These are phyloP conservation scores for Blastocladiella britannica DNA, from an alignment of 192 early-diverging fungal species.

Conservation along the genomic window DNA sequence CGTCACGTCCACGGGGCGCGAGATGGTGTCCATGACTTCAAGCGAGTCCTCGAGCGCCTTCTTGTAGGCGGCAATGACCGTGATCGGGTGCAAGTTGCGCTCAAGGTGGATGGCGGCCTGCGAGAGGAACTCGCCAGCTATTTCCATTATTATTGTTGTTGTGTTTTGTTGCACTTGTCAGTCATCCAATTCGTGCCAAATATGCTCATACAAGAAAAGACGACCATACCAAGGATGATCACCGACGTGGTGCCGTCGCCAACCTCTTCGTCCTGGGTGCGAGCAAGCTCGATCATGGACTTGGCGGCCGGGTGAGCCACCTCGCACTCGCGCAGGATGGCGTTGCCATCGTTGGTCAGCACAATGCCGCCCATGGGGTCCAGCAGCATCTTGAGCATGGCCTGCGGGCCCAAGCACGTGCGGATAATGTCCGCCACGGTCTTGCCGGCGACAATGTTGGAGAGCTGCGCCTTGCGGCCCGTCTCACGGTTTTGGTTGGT, in stretches of 20 bases:
- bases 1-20: constrained; percentile 60
- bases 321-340: constrained; percentile 94
- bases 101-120: constrained; percentile 80
- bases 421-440: constrained; percentile 96
- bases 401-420: constrained; percentile 90
- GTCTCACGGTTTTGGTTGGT: constrained; percentile 81
- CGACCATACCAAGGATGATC: constrained; percentile 70
- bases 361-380: constrained; percentile 99
- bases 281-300: constrained; percentile 94
- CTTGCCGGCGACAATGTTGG: constrained; percentile 96
- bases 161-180: neutral
- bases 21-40: constrained; percentile 61
- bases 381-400: constrained; percentile 99
- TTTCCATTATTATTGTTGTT: no score
- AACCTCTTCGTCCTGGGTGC: constrained; percentile 99
- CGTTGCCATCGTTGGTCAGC: constrained; percentile 96
- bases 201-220: no score
- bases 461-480: constrained; percentile 89
- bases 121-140: constrained; percentile 89
- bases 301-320: constrained; percentile 99
- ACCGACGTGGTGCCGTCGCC: constrained; percentile 98
- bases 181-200: no score
- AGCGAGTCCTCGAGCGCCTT: constrained; percentile 83
- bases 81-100: constrained; percentile 94
- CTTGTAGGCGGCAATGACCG: constrained; percentile 84